Evolutionary conservation across 2,329 filamentous ascomycete genomes (phyloP).

Genomic region (Grosmannia serpens): DNA sequence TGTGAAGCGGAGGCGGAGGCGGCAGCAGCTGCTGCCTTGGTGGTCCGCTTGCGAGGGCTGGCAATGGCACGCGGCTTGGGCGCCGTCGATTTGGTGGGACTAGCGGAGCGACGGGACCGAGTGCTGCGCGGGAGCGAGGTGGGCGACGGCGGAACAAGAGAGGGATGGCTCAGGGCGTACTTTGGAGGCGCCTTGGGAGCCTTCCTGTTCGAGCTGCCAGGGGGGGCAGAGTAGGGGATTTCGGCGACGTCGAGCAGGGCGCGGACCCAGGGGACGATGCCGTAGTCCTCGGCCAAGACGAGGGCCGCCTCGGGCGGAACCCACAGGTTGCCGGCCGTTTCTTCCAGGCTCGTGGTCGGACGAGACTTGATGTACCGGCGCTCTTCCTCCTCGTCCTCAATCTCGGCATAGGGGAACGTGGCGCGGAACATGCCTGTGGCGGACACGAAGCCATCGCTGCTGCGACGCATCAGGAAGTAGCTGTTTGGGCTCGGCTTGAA

Average conservation of each 20-base stretch:
- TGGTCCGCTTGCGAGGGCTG: slow-evolving; percentile 43
- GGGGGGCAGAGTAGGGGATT: slow-evolving; percentile 41
- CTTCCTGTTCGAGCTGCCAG: slow-evolving; percentile 56
- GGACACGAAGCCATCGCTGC: slow-evolving; percentile 72
- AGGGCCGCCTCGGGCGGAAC: slow-evolving; percentile 76
- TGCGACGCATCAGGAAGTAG: slow-evolving; percentile 93
- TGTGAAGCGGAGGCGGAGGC: slow-evolving; percentile 15
- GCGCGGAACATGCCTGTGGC: slow-evolving; percentile 91
- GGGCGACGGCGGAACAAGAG: slow-evolving; percentile 38
- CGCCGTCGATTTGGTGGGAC: slow-evolving; percentile 35
- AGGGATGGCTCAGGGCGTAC: slow-evolving; percentile 36
- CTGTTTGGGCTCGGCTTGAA: slow-evolving; percentile 82
- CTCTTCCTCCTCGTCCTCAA: slow-evolving; percentile 62
- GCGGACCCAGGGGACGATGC: slow-evolving; percentile 74
- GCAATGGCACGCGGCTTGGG: slow-evolving; percentile 31
- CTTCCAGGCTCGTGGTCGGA: slow-evolving; percentile 70
- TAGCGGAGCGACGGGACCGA: slow-evolving; percentile 45
- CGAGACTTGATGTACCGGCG: slow-evolving; percentile 78
- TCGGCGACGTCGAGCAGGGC: slow-evolving; percentile 85
- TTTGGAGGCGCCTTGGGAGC: slow-evolving; percentile 68
- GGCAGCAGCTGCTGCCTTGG: slow-evolving; percentile 25
- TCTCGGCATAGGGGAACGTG: slow-evolving; percentile 67
- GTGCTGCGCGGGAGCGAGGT: slow-evolving; percentile 31
- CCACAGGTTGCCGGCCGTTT: slow-evolving; percentile 96
- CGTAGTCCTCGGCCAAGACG: slow-evolving; percentile 74